These are phyloP conservation scores for Suhomyces guaymorum DNA, from an alignment of 1,139 yeast genomes.

Conservation along the genomic window DNA sequence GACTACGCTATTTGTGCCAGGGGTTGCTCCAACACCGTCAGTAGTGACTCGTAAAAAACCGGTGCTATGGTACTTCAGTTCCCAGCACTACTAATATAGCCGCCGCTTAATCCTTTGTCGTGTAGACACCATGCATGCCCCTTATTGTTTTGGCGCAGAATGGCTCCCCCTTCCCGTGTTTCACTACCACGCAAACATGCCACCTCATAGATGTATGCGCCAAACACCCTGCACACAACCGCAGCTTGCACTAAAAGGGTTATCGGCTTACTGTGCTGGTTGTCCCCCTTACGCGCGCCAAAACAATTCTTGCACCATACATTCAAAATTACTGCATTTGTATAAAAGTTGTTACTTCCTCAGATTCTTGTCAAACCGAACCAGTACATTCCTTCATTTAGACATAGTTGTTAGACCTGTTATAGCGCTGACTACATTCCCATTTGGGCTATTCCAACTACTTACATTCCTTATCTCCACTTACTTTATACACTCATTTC, in stretches of 20 bases:
- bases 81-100: not conserved
- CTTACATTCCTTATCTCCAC: slow-evolving; percentile 9
- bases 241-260: not conserved
- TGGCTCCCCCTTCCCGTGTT: not conserved
- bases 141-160: slow-evolving; percentile 1
- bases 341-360: slow-evolving; percentile 13
- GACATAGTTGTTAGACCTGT: slow-evolving; percentile 2
- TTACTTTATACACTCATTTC: not conserved
- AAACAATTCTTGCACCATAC: slow-evolving; percentile 3
- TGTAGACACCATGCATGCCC: too few relatives aligned
- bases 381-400: slow-evolving; percentile 9
- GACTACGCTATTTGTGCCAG: too few relatives aligned
- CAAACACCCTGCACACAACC: slow-evolving; percentile 1
- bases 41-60: too few relatives aligned
- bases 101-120: too few relatives aligned
- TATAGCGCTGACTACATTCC: slow-evolving; percentile 3
- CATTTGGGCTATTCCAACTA: slow-evolving; percentile 11
- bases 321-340: slow-evolving; percentile 14
- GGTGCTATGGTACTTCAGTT: too few relatives aligned
- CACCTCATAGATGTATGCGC: too few relatives aligned
- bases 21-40: too few relatives aligned
- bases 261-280: slow-evolving; percentile 9
- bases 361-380: slow-evolving; percentile 3
- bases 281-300: slow-evolving; percentile 12
- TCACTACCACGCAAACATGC: not conserved